Evolutionary conservation across 192 early-diverging fungal genomes (phyloP).

Genomic region (Umbelopsis vinacea): DNA sequence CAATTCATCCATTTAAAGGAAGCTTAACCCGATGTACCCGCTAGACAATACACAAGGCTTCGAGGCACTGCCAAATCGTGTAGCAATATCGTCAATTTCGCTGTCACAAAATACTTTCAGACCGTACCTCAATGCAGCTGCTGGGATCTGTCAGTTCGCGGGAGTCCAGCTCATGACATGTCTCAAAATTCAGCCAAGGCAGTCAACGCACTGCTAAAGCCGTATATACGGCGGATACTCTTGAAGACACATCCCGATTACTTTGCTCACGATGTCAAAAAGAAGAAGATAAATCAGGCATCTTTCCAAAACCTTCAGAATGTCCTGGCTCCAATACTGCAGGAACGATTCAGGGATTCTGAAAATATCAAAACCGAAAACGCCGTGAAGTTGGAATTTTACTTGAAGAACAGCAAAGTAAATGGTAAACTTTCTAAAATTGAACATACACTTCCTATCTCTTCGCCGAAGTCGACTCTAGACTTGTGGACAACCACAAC

Average conservation of each 20-base stretch:
- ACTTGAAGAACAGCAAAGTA: not conserved
- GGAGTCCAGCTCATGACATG: not conserved
- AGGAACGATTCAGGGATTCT: not conserved
- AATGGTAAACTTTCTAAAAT: not conserved
- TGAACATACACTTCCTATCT: not conserved
- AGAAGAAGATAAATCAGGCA: constrained; percentile 13
- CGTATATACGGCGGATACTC: constrained; percentile 7
- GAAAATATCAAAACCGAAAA: not conserved
- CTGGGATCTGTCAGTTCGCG: not conserved
- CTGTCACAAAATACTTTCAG: no score
- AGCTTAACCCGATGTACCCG: no score
- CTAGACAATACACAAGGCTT: no score
- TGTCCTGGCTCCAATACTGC: not conserved
- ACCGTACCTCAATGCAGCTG: not conserved
- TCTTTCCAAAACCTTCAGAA: not conserved
- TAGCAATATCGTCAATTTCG: no score
- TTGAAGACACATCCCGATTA: constrained; percentile 16
- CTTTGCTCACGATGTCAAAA: not conserved
- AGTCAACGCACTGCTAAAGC: not conserved
- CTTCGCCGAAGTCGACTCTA: not conserved
- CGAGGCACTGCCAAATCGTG: no score
- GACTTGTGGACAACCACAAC: constrained; percentile 5
- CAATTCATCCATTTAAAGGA: no score
- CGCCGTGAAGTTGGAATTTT: not conserved
- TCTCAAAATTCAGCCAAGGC: not conserved